These are phyloP conservation scores for Rhododendron vialii DNA, from an alignment of 148 eudicot species.

Conservation along the genomic window DNA sequence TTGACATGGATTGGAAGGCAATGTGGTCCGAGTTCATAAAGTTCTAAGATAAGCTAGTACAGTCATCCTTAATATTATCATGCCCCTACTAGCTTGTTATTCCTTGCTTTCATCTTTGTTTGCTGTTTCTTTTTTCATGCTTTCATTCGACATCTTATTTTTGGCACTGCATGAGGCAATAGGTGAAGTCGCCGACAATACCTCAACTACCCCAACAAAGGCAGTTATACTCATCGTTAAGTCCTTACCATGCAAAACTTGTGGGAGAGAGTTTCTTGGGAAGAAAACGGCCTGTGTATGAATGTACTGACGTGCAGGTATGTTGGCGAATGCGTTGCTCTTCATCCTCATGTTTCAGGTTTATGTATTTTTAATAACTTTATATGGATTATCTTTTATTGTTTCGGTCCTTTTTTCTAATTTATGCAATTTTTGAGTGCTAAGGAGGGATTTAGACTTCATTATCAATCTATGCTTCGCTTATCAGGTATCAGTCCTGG, in stretches of 20 bases:
- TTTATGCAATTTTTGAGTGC: background rate
- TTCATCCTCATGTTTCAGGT: background rate
- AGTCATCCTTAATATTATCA: background rate
- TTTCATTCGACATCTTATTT: background rate
- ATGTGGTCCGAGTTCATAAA: background rate
- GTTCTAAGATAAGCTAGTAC: background rate
- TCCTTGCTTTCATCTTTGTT: background rate
- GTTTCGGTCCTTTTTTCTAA: background rate
- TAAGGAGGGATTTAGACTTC: background rate
- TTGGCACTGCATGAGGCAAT: conserved; percentile 8
- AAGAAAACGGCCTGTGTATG: conserved; percentile 63
- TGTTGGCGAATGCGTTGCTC: background rate
- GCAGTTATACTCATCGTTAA: conserved; percentile 54
- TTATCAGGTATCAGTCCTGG: background rate
- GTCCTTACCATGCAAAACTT: conserved; percentile 75
- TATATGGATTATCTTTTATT: background rate
- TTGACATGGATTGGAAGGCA: background rate
- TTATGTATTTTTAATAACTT: background rate
- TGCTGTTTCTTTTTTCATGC: background rate
- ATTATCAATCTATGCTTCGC: background rate
- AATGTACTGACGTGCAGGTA: conserved; percentile 88
- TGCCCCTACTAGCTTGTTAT: background rate
- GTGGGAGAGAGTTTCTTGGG: conserved; percentile 91
- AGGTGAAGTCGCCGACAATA: conserved; percentile 74
- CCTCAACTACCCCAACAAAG: conserved; percentile 67